phyloP scores from a whole-genome alignment of 148 eudicot species.

The Rhododendron ferrugineum region DNA sequence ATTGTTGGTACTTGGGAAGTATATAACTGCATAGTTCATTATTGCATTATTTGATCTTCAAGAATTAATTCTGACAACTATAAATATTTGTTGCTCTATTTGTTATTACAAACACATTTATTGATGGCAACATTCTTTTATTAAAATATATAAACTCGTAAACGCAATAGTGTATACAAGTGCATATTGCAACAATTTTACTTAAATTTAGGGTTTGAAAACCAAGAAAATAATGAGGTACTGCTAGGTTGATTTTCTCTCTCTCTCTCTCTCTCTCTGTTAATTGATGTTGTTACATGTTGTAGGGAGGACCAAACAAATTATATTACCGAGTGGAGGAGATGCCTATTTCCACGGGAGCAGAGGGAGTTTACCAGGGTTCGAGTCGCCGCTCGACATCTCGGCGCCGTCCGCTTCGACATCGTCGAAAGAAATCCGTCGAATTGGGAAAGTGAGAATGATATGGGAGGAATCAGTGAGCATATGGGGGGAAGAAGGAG shows the following conservation, averaged over 20 bases:
- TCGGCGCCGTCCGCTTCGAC: constrained; percentile 14
- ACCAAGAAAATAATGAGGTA: neutral
- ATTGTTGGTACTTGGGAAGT: neutral
- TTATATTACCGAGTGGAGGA: constrained; percentile 29
- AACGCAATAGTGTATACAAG: too few species aligned
- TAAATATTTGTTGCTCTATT: neutral
- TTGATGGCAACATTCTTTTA: too few species aligned
- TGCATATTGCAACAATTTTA: neutral
- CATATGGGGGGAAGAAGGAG: constrained; percentile 79
- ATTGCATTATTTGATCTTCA: neutral
- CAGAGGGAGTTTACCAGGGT: constrained; percentile 39
- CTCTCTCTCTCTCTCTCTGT: neutral
- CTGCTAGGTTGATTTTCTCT: neutral
- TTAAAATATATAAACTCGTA: too few species aligned
- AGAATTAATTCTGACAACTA: neutral
- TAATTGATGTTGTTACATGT: neutral
- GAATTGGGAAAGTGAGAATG: constrained; percentile 69
- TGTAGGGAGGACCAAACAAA: constrained; percentile 38
- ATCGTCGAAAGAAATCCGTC: constrained; percentile 29
- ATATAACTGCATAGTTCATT: neutral
- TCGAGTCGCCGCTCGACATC: constrained; percentile 25
- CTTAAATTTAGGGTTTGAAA: neutral
- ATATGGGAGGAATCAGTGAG: constrained; percentile 83
- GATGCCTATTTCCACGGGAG: constrained; percentile 27
- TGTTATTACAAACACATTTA: neutral